Percentiles rank a stretch among this genome's conserved stretches.
phyloP scores from a whole-genome alignment of 2,329 filamentous ascomycete species.

The Arthrobotrys megalospora region DNA sequence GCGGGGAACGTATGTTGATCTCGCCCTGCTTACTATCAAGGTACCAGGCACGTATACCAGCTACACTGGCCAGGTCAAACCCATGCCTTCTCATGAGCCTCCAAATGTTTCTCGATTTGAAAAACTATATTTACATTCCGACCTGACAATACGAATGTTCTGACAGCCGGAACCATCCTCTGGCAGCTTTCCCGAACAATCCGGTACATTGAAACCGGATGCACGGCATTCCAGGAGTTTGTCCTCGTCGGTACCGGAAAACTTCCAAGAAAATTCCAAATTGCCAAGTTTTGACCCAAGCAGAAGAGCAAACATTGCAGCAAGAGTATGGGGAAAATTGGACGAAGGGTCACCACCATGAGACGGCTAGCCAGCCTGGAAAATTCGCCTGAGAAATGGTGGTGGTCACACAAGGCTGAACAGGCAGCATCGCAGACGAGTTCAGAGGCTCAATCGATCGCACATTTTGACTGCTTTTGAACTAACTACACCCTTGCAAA shows the following conservation, averaged over 20 bases:
- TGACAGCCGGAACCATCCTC: constrained; percentile 28
- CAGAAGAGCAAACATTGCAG: constrained; percentile 46
- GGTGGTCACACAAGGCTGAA: constrained; percentile 61
- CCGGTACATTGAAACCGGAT: constrained; percentile 27
- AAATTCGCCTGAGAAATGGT: constrained; percentile 15
- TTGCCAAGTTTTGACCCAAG: constrained; percentile 49
- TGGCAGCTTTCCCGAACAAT: constrained; percentile 26
- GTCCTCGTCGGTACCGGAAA: constrained; percentile 5
- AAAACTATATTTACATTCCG: constrained; percentile 45
- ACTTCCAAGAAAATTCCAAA: constrained; percentile 52
- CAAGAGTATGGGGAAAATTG: constrained; percentile 50
- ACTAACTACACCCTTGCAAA: not conserved
- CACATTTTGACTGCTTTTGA: constrained; percentile 21
- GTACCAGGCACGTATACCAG: not conserved
- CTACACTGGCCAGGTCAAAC: not conserved
- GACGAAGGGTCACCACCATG: constrained; percentile 41
- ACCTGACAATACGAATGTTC: constrained; percentile 27
- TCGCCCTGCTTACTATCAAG: constrained; percentile 4
- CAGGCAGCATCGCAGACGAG: constrained; percentile 39
- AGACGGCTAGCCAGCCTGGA: constrained; percentile 21
- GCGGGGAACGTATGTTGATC: constrained; percentile 3
- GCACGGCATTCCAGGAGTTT: constrained; percentile 29
- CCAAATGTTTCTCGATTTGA: constrained; percentile 10
- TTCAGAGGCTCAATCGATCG: constrained; percentile 52
- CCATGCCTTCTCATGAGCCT: constrained; percentile 32